These are phyloP conservation scores for Tetradesmus obliquus DNA, from an alignment of 139 green algal genomes.

Conservation along the genomic window DNA sequence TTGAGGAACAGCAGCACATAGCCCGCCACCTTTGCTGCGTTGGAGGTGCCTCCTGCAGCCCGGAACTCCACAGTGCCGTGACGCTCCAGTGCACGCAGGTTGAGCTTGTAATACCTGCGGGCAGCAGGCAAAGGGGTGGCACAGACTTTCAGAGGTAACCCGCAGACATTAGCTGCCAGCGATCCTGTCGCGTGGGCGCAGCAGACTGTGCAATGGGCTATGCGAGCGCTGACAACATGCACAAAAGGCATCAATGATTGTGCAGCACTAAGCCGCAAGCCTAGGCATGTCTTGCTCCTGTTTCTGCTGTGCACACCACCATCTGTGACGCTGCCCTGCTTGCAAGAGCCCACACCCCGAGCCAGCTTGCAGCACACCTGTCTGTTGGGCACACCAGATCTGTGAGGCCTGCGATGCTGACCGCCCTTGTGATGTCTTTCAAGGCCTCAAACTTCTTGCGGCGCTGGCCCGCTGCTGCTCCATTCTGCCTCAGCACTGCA, in stretches of 20 bases:
- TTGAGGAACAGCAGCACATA: conserved; percentile 43
- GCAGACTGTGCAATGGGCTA: background rate
- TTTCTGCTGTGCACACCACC: background rate
- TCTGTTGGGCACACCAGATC: conserved; percentile 9
- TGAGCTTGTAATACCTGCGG: conserved; percentile 44
- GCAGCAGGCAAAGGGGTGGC: background rate
- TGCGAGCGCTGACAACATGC: background rate
- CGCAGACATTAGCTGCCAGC: background rate
- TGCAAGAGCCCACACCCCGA: background rate
- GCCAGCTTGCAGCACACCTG: background rate
- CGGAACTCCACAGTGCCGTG: conserved; percentile 45
- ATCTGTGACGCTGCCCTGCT: too few species aligned
- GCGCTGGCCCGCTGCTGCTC: background rate
- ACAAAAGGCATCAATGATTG: background rate
- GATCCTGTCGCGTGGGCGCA: background rate
- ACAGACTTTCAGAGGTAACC: background rate
- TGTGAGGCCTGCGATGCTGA: background rate
- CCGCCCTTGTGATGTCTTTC: background rate
- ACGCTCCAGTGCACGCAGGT: conserved; percentile 36
- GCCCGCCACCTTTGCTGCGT: conserved; percentile 17
- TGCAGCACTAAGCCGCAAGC: too few species aligned
- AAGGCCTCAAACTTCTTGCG: conserved; percentile 4
- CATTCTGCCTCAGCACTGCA: background rate
- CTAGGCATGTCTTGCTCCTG: background rate
- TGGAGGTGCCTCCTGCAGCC: conserved; percentile 11